A percentile compares a stretch with the other conserved stretches of the same genome.
These are phyloP conservation scores for Brassica rapa DNA, from an alignment of 345 rosid genomes.

Conservation along the genomic window DNA sequence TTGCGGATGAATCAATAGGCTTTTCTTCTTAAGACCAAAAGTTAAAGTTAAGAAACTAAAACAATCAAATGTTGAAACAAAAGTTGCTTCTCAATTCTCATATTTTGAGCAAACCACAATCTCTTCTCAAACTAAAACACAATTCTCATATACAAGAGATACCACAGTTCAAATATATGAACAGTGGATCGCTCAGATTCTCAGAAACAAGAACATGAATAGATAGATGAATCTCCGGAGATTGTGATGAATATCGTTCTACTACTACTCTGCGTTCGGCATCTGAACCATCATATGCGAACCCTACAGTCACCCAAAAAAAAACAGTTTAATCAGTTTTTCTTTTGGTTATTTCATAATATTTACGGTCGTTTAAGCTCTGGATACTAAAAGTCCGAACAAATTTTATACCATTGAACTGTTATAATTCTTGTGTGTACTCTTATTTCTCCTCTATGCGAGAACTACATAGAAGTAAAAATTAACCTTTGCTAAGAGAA, in stretches of 20 bases:
- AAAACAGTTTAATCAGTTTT: constrained; percentile 1
- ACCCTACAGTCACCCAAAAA: constrained; percentile 42
- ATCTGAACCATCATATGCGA: constrained; percentile 65
- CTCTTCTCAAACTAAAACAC: constrained; percentile 18
- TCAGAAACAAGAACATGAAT: constrained; percentile 16
- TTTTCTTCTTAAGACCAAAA: constrained; percentile 5
- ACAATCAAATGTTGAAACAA: constrained; percentile 16
- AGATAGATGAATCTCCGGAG: constrained; percentile 27
- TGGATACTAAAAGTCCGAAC: neutral
- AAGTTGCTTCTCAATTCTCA: constrained; percentile 9
- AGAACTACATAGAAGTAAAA: too few species aligned
- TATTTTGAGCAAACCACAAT: constrained; percentile 13
- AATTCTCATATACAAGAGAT: constrained; percentile 29
- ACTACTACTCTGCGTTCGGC: constrained; percentile 56
- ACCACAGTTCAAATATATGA: constrained; percentile 25
- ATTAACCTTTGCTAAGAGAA: neutral
- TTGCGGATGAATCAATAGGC: neutral
- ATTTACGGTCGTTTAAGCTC: neutral
- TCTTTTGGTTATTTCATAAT: neutral
- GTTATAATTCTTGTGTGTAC: neutral
- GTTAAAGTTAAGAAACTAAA: constrained; percentile 16
- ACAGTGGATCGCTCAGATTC: constrained; percentile 24
- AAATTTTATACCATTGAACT: neutral
- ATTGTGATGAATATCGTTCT: constrained; percentile 27
- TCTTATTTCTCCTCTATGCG: neutral